Conservation (phyloP, 129 eudicot genomes). For the Artemisia argyi region DNA sequence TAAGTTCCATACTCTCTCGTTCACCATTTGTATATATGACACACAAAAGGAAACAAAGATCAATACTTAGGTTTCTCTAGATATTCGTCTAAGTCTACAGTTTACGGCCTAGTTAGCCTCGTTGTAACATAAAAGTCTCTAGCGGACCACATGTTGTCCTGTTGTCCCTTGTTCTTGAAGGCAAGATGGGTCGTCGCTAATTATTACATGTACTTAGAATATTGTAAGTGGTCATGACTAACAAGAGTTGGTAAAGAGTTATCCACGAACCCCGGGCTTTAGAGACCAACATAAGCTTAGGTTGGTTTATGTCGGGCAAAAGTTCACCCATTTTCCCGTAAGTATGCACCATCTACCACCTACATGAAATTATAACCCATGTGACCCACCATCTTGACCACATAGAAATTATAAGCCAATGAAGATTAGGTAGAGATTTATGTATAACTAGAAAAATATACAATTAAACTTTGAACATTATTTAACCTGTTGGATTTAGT, state of each 20-base stretch:
- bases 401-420: constrained; percentile 1
- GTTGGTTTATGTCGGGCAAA: constrained; percentile 35
- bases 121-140: neutral
- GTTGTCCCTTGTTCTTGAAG: neutral
- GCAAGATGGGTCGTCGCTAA: neutral
- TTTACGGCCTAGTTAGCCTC: neutral
- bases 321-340: constrained; percentile 37
- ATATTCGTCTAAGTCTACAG: no score
- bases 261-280: constrained; percentile 31
- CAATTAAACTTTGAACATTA: no score
- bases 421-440: constrained; percentile 2
- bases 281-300: constrained; percentile 29
- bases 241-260: constrained; percentile 32
- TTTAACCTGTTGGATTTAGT: no score
- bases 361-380: constrained; percentile 23
- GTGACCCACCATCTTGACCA: constrained; percentile 16
- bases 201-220: neutral
- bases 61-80: no score
- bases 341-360: constrained; percentile 42
- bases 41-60: no score
- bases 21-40: no score
- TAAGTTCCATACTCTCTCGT: no score
- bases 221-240: neutral
- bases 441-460: neutral
- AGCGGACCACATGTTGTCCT: neutral